Percentiles rank a stretch among this genome's conserved stretches.
Evolutionary conservation across 805 yeast species (phyloP).

Genomic region (Teunomyces kruisii): DNA sequence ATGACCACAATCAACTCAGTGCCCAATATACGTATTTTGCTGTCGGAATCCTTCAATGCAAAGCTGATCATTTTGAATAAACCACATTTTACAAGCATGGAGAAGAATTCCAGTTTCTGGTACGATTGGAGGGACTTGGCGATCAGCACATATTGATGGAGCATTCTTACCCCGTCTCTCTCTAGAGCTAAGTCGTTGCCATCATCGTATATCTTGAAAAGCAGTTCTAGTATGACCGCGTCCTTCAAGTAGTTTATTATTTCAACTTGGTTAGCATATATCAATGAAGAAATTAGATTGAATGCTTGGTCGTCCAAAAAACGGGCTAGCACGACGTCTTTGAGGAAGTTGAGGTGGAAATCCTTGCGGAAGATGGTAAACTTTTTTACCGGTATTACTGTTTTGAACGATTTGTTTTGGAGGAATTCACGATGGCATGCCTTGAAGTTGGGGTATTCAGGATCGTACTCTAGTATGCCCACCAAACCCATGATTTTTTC

Average conservation of each 20-base stretch:
- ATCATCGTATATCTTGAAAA: slow-evolving; percentile 58
- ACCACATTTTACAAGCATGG: slow-evolving; percentile 63
- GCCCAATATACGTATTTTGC: slow-evolving; percentile 61
- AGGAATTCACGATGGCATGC: slow-evolving; percentile 77
- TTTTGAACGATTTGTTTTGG: slow-evolving; percentile 60
- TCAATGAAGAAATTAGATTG: slow-evolving; percentile 62
- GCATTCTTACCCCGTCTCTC: slow-evolving; percentile 72
- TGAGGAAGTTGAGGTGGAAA: slow-evolving; percentile 73
- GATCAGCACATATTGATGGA: slow-evolving; percentile 77
- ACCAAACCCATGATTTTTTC: slow-evolving; percentile 50
- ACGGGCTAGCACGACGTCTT: slow-evolving; percentile 84
- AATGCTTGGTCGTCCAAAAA: slow-evolving; percentile 78
- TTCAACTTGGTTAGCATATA: slow-evolving; percentile 66
- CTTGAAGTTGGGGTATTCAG: slow-evolving; percentile 76
- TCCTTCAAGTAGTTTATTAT: slow-evolving; percentile 60
- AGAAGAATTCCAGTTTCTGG: slow-evolving; percentile 67
- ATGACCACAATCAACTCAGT: slow-evolving; percentile 78
- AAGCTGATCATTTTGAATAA: slow-evolving; percentile 67
- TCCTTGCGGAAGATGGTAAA: slow-evolving; percentile 63
- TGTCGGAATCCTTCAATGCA: slow-evolving; percentile 57
- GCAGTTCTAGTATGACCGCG: slow-evolving; percentile 48
- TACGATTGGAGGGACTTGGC: slow-evolving; percentile 63
- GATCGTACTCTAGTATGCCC: slow-evolving; percentile 86
- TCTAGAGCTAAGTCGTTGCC: slow-evolving; percentile 12
- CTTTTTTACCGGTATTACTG: slow-evolving; percentile 59